Conservation (phyloP, 2,329 filamentous ascomycete species). For the Chalara sp. region DNA sequence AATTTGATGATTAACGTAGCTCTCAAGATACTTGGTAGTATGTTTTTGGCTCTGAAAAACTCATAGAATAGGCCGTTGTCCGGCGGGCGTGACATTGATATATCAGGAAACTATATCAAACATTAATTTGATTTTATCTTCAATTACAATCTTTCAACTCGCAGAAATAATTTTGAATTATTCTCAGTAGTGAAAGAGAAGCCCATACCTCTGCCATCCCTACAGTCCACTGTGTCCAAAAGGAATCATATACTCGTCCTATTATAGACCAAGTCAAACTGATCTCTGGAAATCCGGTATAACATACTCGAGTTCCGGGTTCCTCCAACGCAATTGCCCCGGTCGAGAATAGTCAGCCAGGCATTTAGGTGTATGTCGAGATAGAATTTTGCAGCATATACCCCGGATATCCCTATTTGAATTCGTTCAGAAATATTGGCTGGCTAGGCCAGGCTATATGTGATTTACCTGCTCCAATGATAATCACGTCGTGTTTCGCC, state of each 20-base stretch:
- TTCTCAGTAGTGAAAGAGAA: no score
- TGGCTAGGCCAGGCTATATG: not conserved
- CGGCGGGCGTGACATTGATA: slow-evolving; percentile 21
- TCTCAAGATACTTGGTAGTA: slow-evolving; percentile 23
- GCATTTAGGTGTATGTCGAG: slow-evolving; percentile 10
- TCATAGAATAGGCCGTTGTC: slow-evolving; percentile 19
- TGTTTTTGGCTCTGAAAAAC: slow-evolving; percentile 22
- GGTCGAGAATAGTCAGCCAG: slow-evolving; percentile 10
- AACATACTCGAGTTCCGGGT: slow-evolving; percentile 8
- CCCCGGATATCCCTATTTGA: slow-evolving; percentile 6
- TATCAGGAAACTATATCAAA: slow-evolving; percentile 19
- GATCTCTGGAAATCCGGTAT: not conserved
- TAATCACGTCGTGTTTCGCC: not conserved
- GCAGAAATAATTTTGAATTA: no score
- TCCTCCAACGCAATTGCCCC: slow-evolving; percentile 7
- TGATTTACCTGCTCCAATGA: slow-evolving; percentile 3
- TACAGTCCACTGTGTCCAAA: slow-evolving; percentile 26
- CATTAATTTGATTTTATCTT: no score
- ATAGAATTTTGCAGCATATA: slow-evolving; percentile 11
- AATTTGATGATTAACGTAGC: slow-evolving; percentile 13
- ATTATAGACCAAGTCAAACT: not conserved
- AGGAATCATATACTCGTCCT: slow-evolving; percentile 22
- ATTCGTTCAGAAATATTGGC: not conserved
- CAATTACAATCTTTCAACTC: no score
- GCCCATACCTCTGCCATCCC: slow-evolving; percentile 18